phyloP scores from a whole-genome alignment of 139 green algal genomes.

The Closterium sp. region DNA sequence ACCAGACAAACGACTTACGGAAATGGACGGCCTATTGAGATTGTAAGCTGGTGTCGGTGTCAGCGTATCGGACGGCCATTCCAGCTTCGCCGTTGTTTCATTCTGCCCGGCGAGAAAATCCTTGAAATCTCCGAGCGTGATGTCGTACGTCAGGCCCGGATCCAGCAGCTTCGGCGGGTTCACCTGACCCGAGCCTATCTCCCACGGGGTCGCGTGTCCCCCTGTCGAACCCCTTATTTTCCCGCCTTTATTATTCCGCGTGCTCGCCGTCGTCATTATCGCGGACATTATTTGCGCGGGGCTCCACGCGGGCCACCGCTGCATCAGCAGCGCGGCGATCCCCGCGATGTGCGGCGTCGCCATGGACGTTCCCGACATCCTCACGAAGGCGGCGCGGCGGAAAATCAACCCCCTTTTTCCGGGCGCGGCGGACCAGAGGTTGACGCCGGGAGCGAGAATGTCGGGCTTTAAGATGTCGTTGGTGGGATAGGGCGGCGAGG shows the following conservation, averaged over 20 bases:
- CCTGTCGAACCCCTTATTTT: background rate
- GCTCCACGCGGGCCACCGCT: background rate
- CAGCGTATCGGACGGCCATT: background rate
- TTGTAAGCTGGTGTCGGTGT: background rate
- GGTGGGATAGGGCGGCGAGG: background rate
- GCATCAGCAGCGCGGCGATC: conserved; percentile 4
- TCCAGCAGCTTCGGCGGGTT: background rate
- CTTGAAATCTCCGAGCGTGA: background rate
- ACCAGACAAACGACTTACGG: background rate
- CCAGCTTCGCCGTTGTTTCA: background rate
- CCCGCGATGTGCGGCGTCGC: conserved; percentile 15
- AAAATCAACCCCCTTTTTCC: background rate
- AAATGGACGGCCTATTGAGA: background rate
- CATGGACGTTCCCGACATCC: conserved; percentile 24
- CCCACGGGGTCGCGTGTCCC: background rate
- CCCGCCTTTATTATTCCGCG: background rate
- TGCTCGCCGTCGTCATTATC: background rate
- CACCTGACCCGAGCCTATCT: conserved; percentile 3
- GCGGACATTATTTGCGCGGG: background rate
- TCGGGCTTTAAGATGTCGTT: conserved; percentile 15
- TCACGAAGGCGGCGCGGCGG: background rate
- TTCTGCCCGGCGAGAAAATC: conserved; percentile 6
- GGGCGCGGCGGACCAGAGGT: background rate
- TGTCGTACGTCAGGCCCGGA: conserved; percentile 6
- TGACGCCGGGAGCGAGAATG: conserved; percentile 6